These are phyloP conservation scores for Claviceps spartinae DNA, from an alignment of 2,329 filamentous ascomycete species.

Conservation along the genomic window DNA sequence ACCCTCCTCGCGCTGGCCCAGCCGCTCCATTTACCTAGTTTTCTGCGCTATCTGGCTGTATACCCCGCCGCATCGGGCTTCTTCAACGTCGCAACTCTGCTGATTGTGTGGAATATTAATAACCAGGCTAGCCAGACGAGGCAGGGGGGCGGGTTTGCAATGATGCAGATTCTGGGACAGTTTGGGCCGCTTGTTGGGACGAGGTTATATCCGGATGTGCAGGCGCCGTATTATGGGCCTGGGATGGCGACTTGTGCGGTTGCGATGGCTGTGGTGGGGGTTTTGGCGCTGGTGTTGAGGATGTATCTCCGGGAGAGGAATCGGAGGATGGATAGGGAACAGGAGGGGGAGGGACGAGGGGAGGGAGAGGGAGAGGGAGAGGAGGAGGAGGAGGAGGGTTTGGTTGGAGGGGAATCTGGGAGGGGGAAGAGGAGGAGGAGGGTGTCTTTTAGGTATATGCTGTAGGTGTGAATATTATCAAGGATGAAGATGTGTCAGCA, in stretches of 20 bases:
- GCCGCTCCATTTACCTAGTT: constrained; percentile 27
- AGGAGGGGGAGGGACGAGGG: background rate
- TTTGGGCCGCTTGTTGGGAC: constrained; percentile 61
- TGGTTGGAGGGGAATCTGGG: constrained; percentile 17
- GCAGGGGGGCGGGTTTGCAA: constrained; percentile 63
- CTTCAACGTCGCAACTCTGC: constrained; percentile 70
- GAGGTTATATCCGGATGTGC: constrained; percentile 45
- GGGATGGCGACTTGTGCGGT: constrained; percentile 50
- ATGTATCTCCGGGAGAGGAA: constrained; percentile 40
- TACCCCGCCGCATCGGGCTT: constrained; percentile 72
- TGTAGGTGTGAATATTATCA: constrained; percentile 15
- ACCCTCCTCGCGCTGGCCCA: constrained; percentile 46
- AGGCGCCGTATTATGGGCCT: constrained; percentile 46
- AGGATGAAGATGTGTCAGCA: too few relatives aligned
- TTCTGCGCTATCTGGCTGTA: constrained; percentile 55
- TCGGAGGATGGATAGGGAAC: constrained; percentile 23
- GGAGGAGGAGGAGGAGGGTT: constrained; percentile 26
- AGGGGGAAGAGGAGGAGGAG: constrained; percentile 10
- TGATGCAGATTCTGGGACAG: constrained; percentile 73
- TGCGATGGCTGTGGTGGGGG: constrained; percentile 48
- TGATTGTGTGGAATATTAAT: constrained; percentile 81
- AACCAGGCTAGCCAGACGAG: constrained; percentile 59
- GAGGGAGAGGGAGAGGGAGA: constrained; percentile 11
- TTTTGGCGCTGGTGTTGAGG: constrained; percentile 40
- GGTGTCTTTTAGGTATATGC: constrained; percentile 32